Evolutionary conservation across 371 early-diverging fungal genomes (phyloP), one percentile per base, ranked within the genome.

Genomic region (Lichtheimia corymbifera): DNA sequence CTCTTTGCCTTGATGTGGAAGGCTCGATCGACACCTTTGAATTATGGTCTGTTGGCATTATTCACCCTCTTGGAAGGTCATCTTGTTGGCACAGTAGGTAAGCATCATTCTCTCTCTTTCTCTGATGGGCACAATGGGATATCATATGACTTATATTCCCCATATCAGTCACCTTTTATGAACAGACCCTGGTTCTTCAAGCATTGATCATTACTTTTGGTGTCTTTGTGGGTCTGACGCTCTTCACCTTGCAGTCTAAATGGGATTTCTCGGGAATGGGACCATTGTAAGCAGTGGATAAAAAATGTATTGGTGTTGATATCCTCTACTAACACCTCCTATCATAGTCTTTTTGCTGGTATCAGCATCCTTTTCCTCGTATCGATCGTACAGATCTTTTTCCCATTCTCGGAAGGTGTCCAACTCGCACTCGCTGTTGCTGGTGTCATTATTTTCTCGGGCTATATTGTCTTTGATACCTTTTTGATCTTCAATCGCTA

Each of bases 231-330:
- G 87, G 74, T 7, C 68, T 93, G 53, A 92, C 92, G 3, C 59
- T 91, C n/a, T 91, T 91, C 63, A 89, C 93, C 0, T 49, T 91
- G 40, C 91, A 92, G 67, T 83, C 87, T 0, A 82, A 88, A 70
- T 86, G 82, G 66, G 90, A 91, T 67, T 92, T 92, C 63, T 81
- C 80, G 27, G 86, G 83, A 49, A 69, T 89, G 70, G 90, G 73
- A 2, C 84, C 89, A 5, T 74, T 86, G 75, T 83, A 71, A 74
- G n/a, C n/a, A n/a, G 82, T 62, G 14, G 9, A 30, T 9, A 24
- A 27, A 1, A 54, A 42, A 27, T 11, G 1, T 7, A 15, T 58
- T 28, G 54, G 35, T 35, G 4, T 35, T 35, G 35, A 35, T 35
- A 35, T 35, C 11, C 11, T 35, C 28, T 27, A n/a, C 28, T 28